A percentile compares a stretch with the other conserved stretches of the same genome.
These are phyloP conservation scores for Eremomyces bilateralis DNA, from an alignment of 495 filamentous ascomycete genomes.

Conservation along the genomic window DNA sequence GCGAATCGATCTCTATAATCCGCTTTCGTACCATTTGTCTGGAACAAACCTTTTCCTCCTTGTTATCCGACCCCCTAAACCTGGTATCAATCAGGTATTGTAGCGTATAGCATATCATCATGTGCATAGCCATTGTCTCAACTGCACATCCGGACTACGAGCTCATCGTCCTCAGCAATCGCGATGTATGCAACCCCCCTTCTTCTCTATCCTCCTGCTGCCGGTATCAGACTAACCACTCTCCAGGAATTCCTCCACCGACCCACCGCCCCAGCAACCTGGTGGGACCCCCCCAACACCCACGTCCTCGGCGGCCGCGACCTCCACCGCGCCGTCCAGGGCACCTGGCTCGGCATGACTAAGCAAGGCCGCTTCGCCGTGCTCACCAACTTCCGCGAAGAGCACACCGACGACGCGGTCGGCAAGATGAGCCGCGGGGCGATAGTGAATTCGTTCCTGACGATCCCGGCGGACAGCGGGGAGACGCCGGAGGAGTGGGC, in stretches of 20 bases:
- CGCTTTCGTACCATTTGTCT: too few relatives aligned
- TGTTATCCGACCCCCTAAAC: too few relatives aligned
- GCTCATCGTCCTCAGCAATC: constrained; percentile 75
- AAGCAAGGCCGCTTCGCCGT: constrained; percentile 65
- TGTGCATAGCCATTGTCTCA: constrained; percentile 87
- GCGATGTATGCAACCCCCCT: constrained; percentile 39
- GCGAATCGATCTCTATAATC: too few relatives aligned
- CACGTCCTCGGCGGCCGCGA: constrained; percentile 49
- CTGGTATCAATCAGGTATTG: too few relatives aligned
- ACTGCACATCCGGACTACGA: constrained; percentile 81
- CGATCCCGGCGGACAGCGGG: constrained; percentile 13
- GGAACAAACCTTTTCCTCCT: too few relatives aligned
- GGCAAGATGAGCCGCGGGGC: constrained; percentile 52
- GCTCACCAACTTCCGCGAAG: constrained; percentile 86
- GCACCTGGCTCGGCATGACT: constrained; percentile 91
- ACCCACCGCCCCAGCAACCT: constrained; percentile 61
- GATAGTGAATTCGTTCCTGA: constrained; percentile 80
- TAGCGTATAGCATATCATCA: too few relatives aligned
- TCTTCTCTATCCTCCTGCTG: constrained; percentile 5
- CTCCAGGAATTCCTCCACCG: constrained; percentile 64
- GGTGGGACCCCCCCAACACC: constrained; percentile 47
- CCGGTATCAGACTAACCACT: background rate
- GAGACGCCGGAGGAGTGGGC: constrained; percentile 42
- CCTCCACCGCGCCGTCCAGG: constrained; percentile 40
- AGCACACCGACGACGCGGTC: constrained; percentile 28